Conservation (phyloP, 2,329 filamentous ascomycete species). For the Chlorencoelia australis region DNA sequence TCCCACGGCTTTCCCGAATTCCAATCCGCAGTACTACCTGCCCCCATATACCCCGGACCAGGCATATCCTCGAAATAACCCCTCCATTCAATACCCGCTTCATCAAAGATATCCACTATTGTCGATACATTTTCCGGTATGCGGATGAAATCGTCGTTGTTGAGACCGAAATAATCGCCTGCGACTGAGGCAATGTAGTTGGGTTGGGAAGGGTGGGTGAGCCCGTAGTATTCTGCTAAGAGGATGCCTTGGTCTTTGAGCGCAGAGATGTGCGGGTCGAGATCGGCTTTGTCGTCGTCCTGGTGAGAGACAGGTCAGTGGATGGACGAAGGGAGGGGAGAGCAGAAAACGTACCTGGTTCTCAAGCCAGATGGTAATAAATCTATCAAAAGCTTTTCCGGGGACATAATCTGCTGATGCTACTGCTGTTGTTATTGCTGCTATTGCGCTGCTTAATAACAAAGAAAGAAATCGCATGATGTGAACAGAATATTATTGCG, state of each 20-base stretch:
- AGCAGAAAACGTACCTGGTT: slow-evolving; percentile 34
- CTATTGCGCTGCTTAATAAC: too few species aligned
- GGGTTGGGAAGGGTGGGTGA: slow-evolving; percentile 38
- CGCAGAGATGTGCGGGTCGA: slow-evolving; percentile 31
- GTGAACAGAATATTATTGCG: too few species aligned
- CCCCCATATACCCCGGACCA: slow-evolving; percentile 37
- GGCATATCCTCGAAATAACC: slow-evolving; percentile 38
- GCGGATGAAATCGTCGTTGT: slow-evolving; percentile 35
- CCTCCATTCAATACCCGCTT: slow-evolving; percentile 32
- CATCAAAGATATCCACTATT: slow-evolving; percentile 36
- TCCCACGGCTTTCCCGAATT: slow-evolving; percentile 26
- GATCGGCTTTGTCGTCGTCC: slow-evolving; percentile 35
- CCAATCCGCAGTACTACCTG: slow-evolving; percentile 28
- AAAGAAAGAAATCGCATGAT: too few species aligned
- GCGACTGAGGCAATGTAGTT: slow-evolving; percentile 38
- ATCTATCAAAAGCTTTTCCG: slow-evolving; percentile 49
- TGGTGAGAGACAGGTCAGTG: slow-evolving; percentile 13
- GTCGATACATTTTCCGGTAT: slow-evolving; percentile 37
- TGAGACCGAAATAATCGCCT: slow-evolving; percentile 39
- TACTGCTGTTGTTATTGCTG: too few species aligned
- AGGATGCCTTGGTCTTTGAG: slow-evolving; percentile 35
- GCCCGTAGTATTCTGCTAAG: slow-evolving; percentile 35
- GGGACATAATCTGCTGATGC: slow-evolving; percentile 16
- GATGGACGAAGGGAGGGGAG: neutral
- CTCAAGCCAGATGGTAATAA: slow-evolving; percentile 54